phyloP scores from a whole-genome alignment of 108 stramenopile genomes.

The Nitzschia putrida region DNA sequence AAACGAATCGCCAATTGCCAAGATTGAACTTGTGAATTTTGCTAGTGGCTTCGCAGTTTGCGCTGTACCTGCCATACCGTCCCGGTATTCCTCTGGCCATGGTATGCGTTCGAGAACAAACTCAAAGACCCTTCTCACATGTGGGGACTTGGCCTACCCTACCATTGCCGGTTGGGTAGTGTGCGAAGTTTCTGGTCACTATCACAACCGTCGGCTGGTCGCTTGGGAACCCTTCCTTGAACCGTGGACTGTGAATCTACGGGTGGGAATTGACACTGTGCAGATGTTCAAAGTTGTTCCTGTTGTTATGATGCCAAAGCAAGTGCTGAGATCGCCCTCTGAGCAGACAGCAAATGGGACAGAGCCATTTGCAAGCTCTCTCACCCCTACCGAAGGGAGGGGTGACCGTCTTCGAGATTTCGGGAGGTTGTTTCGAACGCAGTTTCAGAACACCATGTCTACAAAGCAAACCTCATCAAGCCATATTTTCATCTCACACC shows the following conservation, averaged over 20 bases:
- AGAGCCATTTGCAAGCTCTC: conserved; percentile 8
- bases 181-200: conserved; percentile 55
- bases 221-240: conserved; percentile 85
- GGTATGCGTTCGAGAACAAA: conserved; percentile 4
- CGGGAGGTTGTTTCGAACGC: conserved; percentile 37
- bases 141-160: conserved; percentile 18
- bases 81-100: conserved; percentile 5
- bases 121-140: conserved; percentile 18
- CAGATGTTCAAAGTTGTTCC: conserved; percentile 24
- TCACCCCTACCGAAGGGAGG: conserved; percentile 1
- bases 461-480: conserved; percentile 15
- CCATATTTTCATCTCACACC: conserved; percentile 11
- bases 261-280: conserved; percentile 30
- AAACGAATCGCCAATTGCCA: conserved; percentile 59
- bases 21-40: conserved; percentile 38
- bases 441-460: conserved; percentile 30
- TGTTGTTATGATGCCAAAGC: not conserved
- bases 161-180: conserved; percentile 47
- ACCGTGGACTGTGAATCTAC: conserved; percentile 57
- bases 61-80: conserved; percentile 11
- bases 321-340: conserved; percentile 11
- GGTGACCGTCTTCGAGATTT: conserved; percentile 42
- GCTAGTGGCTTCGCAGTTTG: conserved; percentile 43
- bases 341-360: not conserved
- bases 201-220: conserved; percentile 73